Percentiles rank a stretch among this genome's conserved stretches.
Conservation (phyloP, 768 basidiomycete genomes). For the Xanthoconium purpureum region DNA sequence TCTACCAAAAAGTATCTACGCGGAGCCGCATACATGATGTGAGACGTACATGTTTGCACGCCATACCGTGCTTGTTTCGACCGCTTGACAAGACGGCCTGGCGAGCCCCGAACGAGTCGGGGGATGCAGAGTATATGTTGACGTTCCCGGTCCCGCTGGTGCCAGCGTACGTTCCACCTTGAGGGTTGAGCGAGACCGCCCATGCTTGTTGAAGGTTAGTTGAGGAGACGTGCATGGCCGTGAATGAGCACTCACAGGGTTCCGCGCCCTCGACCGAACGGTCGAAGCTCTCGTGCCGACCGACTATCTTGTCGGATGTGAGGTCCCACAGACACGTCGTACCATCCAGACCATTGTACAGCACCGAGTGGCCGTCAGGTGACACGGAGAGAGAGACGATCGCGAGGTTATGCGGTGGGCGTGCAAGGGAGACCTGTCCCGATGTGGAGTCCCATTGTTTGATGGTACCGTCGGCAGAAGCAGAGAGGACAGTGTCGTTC, state of each 20-base stretch:
- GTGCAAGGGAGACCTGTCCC: constrained; percentile 58
- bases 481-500: constrained; percentile 60
- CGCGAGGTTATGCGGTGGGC: constrained; percentile 78
- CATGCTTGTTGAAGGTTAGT: constrained; percentile 51
- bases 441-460: constrained; percentile 69
- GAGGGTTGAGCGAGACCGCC: constrained; percentile 80
- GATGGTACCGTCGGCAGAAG: constrained; percentile 75
- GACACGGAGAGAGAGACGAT: constrained; percentile 77
- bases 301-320: constrained; percentile 54
- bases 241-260: constrained; percentile 52
- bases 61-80: constrained; percentile 75
- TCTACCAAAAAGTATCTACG: constrained; percentile 1
- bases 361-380: constrained; percentile 57
- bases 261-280: constrained; percentile 56
- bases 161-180: constrained; percentile 68
- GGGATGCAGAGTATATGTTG: constrained; percentile 65
- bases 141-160: constrained; percentile 72
- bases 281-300: constrained; percentile 71
- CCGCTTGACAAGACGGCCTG: constrained; percentile 60
- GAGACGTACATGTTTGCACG: constrained; percentile 60
- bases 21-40: background rate
- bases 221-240: background rate
- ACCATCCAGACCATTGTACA: constrained; percentile 85
- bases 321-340: constrained; percentile 76
- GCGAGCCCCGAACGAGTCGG: constrained; percentile 65